These are phyloP conservation scores for Daedaleopsis nitida DNA, from an alignment of 768 basidiomycete genomes.

Conservation along the genomic window DNA sequence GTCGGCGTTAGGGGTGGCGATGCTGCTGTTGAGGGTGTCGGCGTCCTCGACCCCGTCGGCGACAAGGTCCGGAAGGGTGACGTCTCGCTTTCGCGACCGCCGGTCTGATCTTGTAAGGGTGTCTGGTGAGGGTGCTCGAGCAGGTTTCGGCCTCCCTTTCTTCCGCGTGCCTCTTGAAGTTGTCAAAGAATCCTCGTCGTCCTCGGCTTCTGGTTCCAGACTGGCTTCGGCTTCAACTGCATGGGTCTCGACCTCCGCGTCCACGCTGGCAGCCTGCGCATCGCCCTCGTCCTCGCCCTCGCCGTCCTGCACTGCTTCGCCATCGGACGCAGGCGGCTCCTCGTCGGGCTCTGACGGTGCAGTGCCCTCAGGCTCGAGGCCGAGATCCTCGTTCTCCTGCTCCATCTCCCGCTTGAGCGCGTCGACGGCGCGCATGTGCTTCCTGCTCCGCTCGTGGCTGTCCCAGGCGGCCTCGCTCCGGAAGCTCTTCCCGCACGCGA, in stretches of 20 bases:
- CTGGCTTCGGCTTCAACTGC: slow-evolving; percentile 13
- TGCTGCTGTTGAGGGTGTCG: not conserved
- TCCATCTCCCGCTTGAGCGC: slow-evolving; percentile 75
- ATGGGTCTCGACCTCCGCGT: not conserved
- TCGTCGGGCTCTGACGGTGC: not conserved
- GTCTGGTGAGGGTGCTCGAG: slow-evolving; percentile 17
- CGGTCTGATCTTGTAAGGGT: slow-evolving; percentile 14
- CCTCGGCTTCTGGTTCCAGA: not conserved
- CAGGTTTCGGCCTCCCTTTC: slow-evolving; percentile 15
- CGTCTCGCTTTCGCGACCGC: slow-evolving; percentile 7
- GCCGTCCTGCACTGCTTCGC: slow-evolving; percentile 2
- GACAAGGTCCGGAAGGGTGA: not conserved
- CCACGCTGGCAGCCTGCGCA: not conserved
- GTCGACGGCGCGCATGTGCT: slow-evolving; percentile 88
- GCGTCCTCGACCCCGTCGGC: not conserved
- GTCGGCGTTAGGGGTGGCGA: not conserved
- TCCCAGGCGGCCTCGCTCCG: slow-evolving; percentile 92
- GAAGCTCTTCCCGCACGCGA: slow-evolving; percentile 91
- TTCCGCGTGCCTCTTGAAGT: slow-evolving; percentile 8
- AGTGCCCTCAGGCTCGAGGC: slow-evolving; percentile 42
- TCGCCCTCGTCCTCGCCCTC: not conserved
- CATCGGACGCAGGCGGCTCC: slow-evolving; percentile 16
- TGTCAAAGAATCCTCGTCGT: not conserved
- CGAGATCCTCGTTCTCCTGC: slow-evolving; percentile 69
- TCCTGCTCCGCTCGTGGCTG: slow-evolving; percentile 95